Base-by-base conservation (phyloP, 768 basidiomycete species). In the Amanita polypyramis region DNA sequence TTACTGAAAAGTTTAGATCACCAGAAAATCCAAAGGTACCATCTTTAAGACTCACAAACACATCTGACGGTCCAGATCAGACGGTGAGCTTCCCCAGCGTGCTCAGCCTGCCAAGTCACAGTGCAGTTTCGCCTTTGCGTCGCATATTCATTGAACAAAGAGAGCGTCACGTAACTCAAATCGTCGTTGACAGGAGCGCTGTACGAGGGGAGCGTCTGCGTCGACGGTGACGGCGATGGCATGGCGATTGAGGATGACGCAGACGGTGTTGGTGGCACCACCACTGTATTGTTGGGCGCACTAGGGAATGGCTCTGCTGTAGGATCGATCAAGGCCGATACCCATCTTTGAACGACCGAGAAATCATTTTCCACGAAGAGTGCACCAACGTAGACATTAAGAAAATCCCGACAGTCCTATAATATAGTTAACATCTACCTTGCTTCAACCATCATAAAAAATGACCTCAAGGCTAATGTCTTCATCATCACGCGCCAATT, bases 251-350 rank as follows among this genome's bases (percentile, higher is more conserved):
- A 27, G 14, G 20, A n/a, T 15, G 35, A 7, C 11, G 35, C 14
- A 4, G 20, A 14, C 6, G n/a, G 14, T 7, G 47, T 9, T 12
- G 35, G 47, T 1, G n/a, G 11, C 17, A n/a, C 29, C 15, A 12
- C 10, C 32, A 14, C 5, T n/a, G 2, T 15, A 33, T 35, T 14
- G 20, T n/a, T n/a, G 14, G 27, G 3, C 23, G 45, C 20, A 17
- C 30, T 35, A 19, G n/a, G n/a, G 5, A 34, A 21, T 36, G 23
- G 19, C 3, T 15, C 21, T 25, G 19, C 29, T 8, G 20, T n/a
- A 25, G 43, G 49, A 32, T 50, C 42, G 27, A 50, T 50, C 15
- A 50, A 21, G 9, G 17, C n/a, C 4, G 49, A 50, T n/a, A 50
- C 37, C 42, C 41, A 50, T 29, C n/a, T 8, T 19, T 50, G 49